A percentile compares a stretch with the other conserved stretches of the same genome.
Conservation (phyloP, 805 yeast genomes). For the Naumovozyma dairenensis region DNA sequence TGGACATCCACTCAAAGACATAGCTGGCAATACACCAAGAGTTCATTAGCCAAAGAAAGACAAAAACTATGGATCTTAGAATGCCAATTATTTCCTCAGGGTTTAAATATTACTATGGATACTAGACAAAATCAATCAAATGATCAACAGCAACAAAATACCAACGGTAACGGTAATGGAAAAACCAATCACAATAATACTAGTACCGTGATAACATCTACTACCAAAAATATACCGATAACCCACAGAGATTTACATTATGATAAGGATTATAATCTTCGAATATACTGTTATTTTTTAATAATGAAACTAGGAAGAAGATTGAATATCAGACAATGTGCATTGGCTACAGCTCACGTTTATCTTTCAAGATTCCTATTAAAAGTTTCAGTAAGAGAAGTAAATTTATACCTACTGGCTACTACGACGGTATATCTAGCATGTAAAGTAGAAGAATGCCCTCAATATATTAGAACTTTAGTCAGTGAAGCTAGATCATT, state of each 20-base stretch:
- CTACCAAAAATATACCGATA: slow-evolving; percentile 33
- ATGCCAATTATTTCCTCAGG: slow-evolving; percentile 28
- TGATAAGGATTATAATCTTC: slow-evolving; percentile 46
- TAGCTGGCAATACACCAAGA: slow-evolving; percentile 73
- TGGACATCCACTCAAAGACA: slow-evolving; percentile 78
- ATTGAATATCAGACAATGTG: slow-evolving; percentile 68
- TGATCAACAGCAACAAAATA: too few relatives aligned
- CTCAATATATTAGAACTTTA: slow-evolving; percentile 81
- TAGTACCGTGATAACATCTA: slow-evolving; percentile 9
- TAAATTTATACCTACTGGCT: slow-evolving; percentile 69
- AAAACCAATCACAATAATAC: background rate
- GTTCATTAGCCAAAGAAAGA: slow-evolving; percentile 39
- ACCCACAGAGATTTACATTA: slow-evolving; percentile 34
- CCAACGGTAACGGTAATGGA: background rate
- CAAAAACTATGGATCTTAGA: slow-evolving; percentile 33
- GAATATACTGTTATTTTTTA: slow-evolving; percentile 71
- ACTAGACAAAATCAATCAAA: slow-evolving; percentile 11
- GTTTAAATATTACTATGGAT: slow-evolving; percentile 28
- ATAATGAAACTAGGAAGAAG: slow-evolving; percentile 71
- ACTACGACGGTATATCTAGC: slow-evolving; percentile 84
- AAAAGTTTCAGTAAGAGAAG: slow-evolving; percentile 63
- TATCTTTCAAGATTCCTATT: slow-evolving; percentile 72
- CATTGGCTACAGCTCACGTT: slow-evolving; percentile 81
- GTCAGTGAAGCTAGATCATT: slow-evolving; percentile 75
- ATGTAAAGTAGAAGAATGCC: slow-evolving; percentile 90